Conservation (phyloP, 352 stramenopile genomes). For the Phytophthora lateralis region DNA sequence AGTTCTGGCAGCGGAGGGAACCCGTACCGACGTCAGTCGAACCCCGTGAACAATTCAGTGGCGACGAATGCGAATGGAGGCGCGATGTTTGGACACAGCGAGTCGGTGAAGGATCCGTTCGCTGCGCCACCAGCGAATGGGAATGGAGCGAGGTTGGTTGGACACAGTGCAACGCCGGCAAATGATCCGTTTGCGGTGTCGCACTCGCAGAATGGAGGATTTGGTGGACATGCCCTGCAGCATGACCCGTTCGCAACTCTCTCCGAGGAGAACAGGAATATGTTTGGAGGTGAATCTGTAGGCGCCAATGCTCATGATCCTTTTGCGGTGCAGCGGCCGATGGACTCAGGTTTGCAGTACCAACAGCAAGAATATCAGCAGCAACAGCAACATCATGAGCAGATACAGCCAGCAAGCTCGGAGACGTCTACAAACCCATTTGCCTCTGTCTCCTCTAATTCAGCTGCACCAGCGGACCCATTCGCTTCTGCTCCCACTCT, state of each 20-base stretch:
- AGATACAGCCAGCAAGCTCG: conserved; percentile 4
- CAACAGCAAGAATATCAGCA: conserved; percentile 3
- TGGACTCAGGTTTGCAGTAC: conserved; percentile 6
- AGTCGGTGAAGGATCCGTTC: conserved; percentile 4
- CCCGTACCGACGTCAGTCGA: conserved; percentile 23
- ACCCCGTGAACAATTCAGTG: conserved; percentile 2
- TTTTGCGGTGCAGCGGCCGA: conserved; percentile 18
- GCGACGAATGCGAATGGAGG: neutral
- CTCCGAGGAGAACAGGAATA: conserved; percentile 22
- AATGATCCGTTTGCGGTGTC: conserved; percentile 18
- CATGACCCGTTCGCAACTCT: conserved; percentile 13
- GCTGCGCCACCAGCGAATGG: neutral
- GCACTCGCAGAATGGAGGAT: conserved; percentile 12
- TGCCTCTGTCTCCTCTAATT: neutral
- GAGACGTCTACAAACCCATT: conserved; percentile 12
- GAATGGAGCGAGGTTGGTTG: neutral
- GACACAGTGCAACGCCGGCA: neutral
- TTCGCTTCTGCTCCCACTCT: conserved; percentile 17
- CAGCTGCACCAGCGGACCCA: conserved; percentile 11
- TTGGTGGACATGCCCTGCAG: conserved; percentile 1
- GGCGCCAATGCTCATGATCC: conserved; percentile 14
- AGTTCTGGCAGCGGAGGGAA: conserved; percentile 16
- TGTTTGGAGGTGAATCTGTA: conserved; percentile 5
- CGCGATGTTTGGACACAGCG: neutral
- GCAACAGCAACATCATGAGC: conserved; percentile 10